Evolutionary conservation across 2,329 filamentous ascomycete species (phyloP).

Genomic region (Ambrosiella beaveri): DNA sequence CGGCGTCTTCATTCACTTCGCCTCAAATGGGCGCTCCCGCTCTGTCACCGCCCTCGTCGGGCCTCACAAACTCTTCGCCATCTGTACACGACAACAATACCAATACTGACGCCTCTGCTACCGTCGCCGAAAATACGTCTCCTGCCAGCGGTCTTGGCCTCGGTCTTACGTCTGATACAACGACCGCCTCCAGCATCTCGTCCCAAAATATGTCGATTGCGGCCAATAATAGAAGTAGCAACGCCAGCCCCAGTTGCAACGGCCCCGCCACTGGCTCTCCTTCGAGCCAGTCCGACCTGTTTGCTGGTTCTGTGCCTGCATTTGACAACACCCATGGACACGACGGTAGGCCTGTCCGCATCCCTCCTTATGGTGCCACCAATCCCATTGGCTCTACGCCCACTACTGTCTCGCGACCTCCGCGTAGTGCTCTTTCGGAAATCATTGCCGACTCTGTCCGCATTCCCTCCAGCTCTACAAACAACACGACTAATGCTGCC

Average conservation of each 20-base stretch:
- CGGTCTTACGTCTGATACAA: not conserved
- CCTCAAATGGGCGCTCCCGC: not conserved
- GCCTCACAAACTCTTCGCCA: not conserved
- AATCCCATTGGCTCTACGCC: constrained; percentile 2
- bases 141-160: not conserved
- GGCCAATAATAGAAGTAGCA: not conserved
- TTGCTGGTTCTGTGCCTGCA: constrained; percentile 3
- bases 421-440: constrained; percentile 2
- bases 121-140: not conserved
- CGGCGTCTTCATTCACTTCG: constrained; percentile 4
- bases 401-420: not conserved
- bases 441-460: constrained; percentile 9
- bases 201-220: not conserved
- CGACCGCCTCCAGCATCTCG: not conserved
- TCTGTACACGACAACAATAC: not conserved
- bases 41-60: not conserved
- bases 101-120: not conserved
- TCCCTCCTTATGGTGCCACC: not conserved
- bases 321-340: not conserved
- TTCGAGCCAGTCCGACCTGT: constrained; percentile 1
- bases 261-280: not conserved
- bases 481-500: not conserved
- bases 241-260: constrained; percentile 1
- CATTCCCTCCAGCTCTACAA: not conserved
- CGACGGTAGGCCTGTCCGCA: not conserved